Evolutionary conservation across 495 filamentous ascomycete genomes (phyloP).

Genomic region (Lepidopterella palustris): DNA sequence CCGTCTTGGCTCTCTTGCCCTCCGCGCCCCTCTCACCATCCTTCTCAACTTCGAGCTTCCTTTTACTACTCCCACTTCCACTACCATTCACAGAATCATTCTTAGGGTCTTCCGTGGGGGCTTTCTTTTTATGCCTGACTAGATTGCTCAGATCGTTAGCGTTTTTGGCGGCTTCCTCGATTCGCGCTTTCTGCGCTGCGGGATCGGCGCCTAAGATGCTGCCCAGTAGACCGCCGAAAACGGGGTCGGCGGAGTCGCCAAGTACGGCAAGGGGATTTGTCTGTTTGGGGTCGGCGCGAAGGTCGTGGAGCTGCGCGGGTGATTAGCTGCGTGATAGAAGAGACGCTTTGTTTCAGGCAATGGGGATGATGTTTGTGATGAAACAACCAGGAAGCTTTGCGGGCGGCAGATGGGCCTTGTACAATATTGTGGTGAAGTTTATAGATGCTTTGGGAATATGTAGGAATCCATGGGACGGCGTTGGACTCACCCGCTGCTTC

Average conservation of each 20-base stretch:
- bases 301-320: slow-evolving; percentile 59
- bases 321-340: slow-evolving; percentile 24
- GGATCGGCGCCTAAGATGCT: slow-evolving; percentile 62
- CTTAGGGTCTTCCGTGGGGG: not conserved
- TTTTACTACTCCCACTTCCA: slow-evolving; percentile 28
- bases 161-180: slow-evolving; percentile 70
- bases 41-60: slow-evolving; percentile 26
- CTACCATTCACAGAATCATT: slow-evolving; percentile 13
- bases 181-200: slow-evolving; percentile 53
- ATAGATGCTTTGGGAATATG: not conserved
- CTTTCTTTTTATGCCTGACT: slow-evolving; percentile 66
- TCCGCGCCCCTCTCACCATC: slow-evolving; percentile 8
- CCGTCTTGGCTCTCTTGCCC: slow-evolving; percentile 37
- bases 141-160: slow-evolving; percentile 83
- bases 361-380: too few relatives aligned
- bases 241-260: slow-evolving; percentile 30
- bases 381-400: too few relatives aligned
- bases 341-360: not conserved
- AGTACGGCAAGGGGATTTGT: slow-evolving; percentile 43
- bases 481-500: slow-evolving; percentile 24
- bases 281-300: slow-evolving; percentile 59
- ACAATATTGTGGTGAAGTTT: too few relatives aligned
- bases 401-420: too few relatives aligned
- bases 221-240: slow-evolving; percentile 64
- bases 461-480: not conserved